Evolutionary conservation across 2,329 filamentous ascomycete genomes (phyloP).

Genomic region (Ophidiomyces ophidiicola): DNA sequence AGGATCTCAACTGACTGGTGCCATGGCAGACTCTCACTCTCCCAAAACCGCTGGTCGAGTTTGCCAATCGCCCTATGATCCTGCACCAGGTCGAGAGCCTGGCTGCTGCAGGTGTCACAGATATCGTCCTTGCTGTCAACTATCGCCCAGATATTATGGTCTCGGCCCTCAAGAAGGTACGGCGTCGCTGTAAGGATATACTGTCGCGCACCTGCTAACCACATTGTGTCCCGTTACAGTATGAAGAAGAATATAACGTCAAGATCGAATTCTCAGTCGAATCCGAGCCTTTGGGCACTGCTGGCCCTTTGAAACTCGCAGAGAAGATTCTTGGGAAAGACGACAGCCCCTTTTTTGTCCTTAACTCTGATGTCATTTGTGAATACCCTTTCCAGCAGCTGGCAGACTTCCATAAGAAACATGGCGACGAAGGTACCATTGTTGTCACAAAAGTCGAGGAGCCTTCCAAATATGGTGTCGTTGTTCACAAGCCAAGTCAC

Average conservation of each 20-base stretch:
- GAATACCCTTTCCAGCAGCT: slow-evolving; percentile 91
- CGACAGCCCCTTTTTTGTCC: slow-evolving; percentile 88
- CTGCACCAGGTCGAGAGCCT: slow-evolving; percentile 93
- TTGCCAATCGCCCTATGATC: slow-evolving; percentile 98
- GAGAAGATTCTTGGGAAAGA: slow-evolving; percentile 88
- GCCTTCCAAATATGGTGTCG: slow-evolving; percentile 95
- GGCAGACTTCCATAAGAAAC: slow-evolving; percentile 78
- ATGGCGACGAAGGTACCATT: slow-evolving; percentile 94
- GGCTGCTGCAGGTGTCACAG: slow-evolving; percentile 83
- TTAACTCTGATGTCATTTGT: slow-evolving; percentile 97
- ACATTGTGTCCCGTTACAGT: slow-evolving; percentile 39
- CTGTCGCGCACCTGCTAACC: neutral
- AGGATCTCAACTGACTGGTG: slow-evolving; percentile 4
- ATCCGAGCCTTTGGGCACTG: slow-evolving; percentile 86
- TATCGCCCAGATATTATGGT: slow-evolving; percentile 98
- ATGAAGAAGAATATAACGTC: slow-evolving; percentile 83
- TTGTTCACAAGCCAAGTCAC: slow-evolving; percentile 92
- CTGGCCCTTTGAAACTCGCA: slow-evolving; percentile 87
- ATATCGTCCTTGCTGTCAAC: slow-evolving; percentile 97
- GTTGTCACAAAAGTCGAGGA: slow-evolving; percentile 98
- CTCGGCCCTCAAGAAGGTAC: slow-evolving; percentile 73
- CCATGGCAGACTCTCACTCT: slow-evolving; percentile 78
- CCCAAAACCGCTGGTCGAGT: slow-evolving; percentile 94
- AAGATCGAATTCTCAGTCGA: slow-evolving; percentile 97
- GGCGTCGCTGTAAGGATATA: neutral